Evolutionary conservation across 2,329 filamentous ascomycete genomes (phyloP).

Genomic region (Zasmidium citrigriseum): DNA sequence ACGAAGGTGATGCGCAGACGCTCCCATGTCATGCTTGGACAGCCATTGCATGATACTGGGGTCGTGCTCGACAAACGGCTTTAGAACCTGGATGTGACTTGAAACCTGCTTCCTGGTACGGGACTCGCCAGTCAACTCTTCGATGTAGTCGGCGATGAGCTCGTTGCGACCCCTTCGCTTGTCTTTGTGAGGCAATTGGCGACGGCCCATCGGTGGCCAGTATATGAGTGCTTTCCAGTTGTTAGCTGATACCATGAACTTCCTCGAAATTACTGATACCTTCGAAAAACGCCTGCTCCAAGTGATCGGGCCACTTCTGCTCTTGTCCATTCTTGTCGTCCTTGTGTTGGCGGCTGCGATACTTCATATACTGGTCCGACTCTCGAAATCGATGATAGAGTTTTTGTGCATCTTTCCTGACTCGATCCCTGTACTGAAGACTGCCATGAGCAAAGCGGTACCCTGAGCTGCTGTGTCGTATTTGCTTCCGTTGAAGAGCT

Average conservation of each 20-base stretch:
- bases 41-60: conserved; percentile 50
- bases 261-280: conserved; percentile 34
- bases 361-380: conserved; percentile 48
- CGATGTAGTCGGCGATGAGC: conserved; percentile 61
- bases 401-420: conserved; percentile 23
- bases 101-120: conserved; percentile 63
- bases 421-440: conserved; percentile 14
- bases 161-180: conserved; percentile 63
- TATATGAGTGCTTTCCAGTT: conserved; percentile 48
- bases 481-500: conserved; percentile 15
- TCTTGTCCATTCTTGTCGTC: conserved; percentile 32
- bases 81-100: conserved; percentile 65
- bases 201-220: conserved; percentile 60
- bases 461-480: conserved; percentile 6
- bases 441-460: not conserved
- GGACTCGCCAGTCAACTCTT: conserved; percentile 54
- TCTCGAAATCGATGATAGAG: conserved; percentile 31
- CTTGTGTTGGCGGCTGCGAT: conserved; percentile 44
- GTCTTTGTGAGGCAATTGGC: conserved; percentile 49
- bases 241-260: conserved; percentile 2
- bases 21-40: conserved; percentile 38
- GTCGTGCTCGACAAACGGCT: conserved; percentile 55
- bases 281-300: conserved; percentile 51
- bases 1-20: conserved; percentile 5
- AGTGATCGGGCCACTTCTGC: conserved; percentile 49